These are phyloP conservation scores for Maudiozyma saulgeensis DNA, from an alignment of 805 yeast species.

Conservation along the genomic window DNA sequence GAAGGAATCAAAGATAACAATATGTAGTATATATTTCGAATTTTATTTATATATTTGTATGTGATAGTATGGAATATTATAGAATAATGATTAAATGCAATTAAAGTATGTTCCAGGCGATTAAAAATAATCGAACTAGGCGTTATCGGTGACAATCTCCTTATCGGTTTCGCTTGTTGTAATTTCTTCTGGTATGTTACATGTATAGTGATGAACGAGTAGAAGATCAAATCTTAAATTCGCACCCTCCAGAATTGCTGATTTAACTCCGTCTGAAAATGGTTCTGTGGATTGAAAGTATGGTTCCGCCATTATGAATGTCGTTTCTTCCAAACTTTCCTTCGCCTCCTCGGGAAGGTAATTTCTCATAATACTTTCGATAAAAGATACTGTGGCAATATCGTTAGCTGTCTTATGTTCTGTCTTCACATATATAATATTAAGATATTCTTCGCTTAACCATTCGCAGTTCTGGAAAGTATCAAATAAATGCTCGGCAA, in stretches of 20 bases:
- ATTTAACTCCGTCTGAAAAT: slow-evolving; percentile 16
- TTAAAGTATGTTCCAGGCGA: too few relatives aligned
- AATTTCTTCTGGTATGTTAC: background rate
- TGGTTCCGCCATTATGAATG: slow-evolving; percentile 21
- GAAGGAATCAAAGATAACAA: slow-evolving; percentile 2
- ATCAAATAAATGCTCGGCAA: slow-evolving; percentile 10
- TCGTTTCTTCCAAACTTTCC: slow-evolving; percentile 19
- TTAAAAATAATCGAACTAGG: background rate
- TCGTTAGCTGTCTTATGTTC: slow-evolving; percentile 6
- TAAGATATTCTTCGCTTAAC: slow-evolving; percentile 11
- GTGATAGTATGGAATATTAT: background rate
- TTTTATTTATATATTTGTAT: background rate
- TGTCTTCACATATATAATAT: slow-evolving; percentile 7
- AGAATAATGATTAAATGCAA: background rate
- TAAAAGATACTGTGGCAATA: slow-evolving; percentile 6
- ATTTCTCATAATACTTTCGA: slow-evolving; percentile 13
- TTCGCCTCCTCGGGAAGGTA: slow-evolving; percentile 7
- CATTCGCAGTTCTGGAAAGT: slow-evolving; percentile 13
- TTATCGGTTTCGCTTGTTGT: background rate
- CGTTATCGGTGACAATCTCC: background rate
- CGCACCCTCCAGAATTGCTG: slow-evolving; percentile 15
- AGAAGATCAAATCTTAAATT: slow-evolving; percentile 18
- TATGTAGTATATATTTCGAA: background rate
- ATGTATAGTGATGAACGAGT: slow-evolving; percentile 13
- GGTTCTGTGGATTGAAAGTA: slow-evolving; percentile 12